Conservation (phyloP, 345 rosid genomes). For the Citrus inodora region DNA sequence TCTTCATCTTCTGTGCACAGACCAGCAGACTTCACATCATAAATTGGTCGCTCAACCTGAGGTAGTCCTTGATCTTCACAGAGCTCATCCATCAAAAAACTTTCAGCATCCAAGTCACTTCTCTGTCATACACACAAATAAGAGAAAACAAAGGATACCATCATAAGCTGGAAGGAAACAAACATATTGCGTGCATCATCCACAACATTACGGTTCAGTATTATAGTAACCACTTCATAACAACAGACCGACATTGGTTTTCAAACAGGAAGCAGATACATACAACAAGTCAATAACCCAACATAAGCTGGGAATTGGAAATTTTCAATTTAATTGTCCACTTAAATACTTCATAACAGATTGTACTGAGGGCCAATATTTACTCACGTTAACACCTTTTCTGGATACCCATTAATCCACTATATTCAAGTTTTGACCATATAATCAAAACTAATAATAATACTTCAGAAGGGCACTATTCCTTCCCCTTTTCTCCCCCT, state of each 20-base stretch:
- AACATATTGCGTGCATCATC: neutral
- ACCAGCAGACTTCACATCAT: neutral
- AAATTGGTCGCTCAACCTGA: neutral
- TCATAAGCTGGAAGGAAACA: neutral
- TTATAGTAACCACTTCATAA: neutral
- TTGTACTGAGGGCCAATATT: neutral
- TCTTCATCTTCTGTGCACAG: conserved; percentile 11
- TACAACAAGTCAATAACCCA: neutral
- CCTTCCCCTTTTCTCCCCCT: neutral
- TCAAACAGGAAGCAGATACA: neutral
- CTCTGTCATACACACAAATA: neutral
- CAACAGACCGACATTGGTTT: neutral
- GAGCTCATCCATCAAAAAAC: neutral
- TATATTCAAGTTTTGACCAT: neutral
- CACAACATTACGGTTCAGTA: neutral
- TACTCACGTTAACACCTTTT: neutral
- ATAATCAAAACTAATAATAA: neutral
- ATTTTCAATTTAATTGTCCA: neutral
- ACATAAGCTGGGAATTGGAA: neutral
- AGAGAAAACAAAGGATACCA: neutral
- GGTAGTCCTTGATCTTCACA: neutral
- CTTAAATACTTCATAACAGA: neutral
- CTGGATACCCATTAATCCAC: neutral
- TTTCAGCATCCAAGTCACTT: neutral
- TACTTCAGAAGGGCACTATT: neutral